Evolutionary conservation across 1,284 basidiomycete species (phyloP).

Genomic region (Gymnopus androsaceus): DNA sequence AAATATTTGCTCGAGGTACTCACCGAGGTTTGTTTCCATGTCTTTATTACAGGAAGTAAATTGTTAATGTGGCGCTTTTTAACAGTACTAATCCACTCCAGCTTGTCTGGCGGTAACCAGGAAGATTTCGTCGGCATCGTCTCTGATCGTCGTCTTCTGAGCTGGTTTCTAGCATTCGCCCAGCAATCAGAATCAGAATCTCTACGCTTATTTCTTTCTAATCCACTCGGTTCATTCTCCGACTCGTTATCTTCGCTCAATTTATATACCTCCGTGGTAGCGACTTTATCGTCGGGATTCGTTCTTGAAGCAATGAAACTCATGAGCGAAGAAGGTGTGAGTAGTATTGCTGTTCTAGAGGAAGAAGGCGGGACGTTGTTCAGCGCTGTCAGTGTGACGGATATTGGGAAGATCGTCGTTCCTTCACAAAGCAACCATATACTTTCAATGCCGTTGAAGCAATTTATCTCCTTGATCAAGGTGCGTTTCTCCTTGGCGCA

Average conservation of each 20-base stretch:
- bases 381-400: slow-evolving; percentile 77
- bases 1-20: slow-evolving; percentile 65
- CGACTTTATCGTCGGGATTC: slow-evolving; percentile 53
- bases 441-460: slow-evolving; percentile 60
- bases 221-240: slow-evolving; percentile 53
- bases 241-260: slow-evolving; percentile 68
- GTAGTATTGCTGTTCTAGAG: slow-evolving; percentile 73
- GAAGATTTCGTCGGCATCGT: slow-evolving; percentile 55
- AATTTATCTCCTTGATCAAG: slow-evolving; percentile 72
- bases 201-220: slow-evolving; percentile 56
- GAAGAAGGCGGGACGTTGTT: slow-evolving; percentile 60
- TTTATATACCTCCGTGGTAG: slow-evolving; percentile 61
- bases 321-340: slow-evolving; percentile 80
- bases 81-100: slow-evolving; percentile 53
- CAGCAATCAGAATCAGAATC: slow-evolving; percentile 40
- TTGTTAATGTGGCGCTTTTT: slow-evolving; percentile 10
- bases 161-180: slow-evolving; percentile 63
- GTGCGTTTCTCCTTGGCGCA: slow-evolving; percentile 31
- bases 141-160: slow-evolving; percentile 60
- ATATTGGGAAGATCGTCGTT: slow-evolving; percentile 74
- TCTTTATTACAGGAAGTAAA: not conserved
- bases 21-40: slow-evolving; percentile 56
- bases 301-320: slow-evolving; percentile 76
- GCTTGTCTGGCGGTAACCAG: slow-evolving; percentile 29
- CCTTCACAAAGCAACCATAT: slow-evolving; percentile 77